Conservation (phyloP, 2,329 filamentous ascomycete species). For the Cephalotrichum gorgonifer region DNA sequence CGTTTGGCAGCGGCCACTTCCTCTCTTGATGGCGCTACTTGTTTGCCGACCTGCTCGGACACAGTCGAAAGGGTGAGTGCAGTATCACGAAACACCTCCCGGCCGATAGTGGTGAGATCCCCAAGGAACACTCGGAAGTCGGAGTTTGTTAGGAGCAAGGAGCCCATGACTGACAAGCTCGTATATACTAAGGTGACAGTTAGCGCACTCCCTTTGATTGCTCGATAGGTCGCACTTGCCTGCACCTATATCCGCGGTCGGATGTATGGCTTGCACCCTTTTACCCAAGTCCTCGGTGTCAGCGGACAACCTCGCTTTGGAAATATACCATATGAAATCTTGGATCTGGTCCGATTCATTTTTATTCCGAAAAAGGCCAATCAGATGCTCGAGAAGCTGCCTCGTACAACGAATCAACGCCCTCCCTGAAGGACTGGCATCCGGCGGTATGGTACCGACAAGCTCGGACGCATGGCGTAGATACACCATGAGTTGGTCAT, state of each 20-base stretch:
- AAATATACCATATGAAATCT: conserved; percentile 79
- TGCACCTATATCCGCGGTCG: conserved; percentile 51
- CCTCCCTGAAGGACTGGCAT: conserved; percentile 69
- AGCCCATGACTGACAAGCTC: conserved; percentile 73
- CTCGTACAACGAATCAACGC: conserved; percentile 62
- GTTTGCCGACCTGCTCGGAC: conserved; percentile 62
- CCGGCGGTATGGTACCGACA: conserved; percentile 23
- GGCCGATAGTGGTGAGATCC: conserved; percentile 67
- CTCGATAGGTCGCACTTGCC: conserved; percentile 17
- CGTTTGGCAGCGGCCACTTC: not conserved
- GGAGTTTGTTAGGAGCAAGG: conserved; percentile 77
- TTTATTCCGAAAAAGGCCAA: conserved; percentile 73
- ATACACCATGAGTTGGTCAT: conserved; percentile 71
- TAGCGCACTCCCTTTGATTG: conserved; percentile 8
- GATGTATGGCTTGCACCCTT: conserved; percentile 49
- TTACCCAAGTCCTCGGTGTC: conserved; percentile 53
- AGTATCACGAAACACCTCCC: conserved; percentile 80
- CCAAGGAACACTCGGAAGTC: conserved; percentile 82
- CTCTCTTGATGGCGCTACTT: conserved; percentile 41
- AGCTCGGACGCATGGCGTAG: conserved; percentile 57
- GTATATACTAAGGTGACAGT: conserved; percentile 37
- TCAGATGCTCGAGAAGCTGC: conserved; percentile 68
- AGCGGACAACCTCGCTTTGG: conserved; percentile 60
- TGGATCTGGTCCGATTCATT: conserved; percentile 80
- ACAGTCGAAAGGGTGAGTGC: conserved; percentile 68